Base-by-base conservation (phyloP, 495 filamentous ascomycete genomes). In the Neurospora sublineolata region DNA sequence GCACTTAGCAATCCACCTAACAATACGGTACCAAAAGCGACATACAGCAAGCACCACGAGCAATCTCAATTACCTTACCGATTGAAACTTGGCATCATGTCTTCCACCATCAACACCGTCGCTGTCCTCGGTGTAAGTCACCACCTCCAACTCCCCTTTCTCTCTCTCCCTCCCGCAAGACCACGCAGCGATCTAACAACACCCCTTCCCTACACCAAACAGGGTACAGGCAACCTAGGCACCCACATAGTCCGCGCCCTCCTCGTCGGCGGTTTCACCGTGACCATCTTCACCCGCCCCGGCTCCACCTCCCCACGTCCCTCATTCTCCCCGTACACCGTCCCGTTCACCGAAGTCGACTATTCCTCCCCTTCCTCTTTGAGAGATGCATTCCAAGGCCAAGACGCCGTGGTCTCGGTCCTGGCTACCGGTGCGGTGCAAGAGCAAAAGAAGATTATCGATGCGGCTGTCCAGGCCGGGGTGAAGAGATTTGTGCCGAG, bases 401-500 rank as follows among this genome's bases (percentile, higher is more conserved):
- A 88, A 68, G 89, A 91, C 73, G 86, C 87, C 1, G 82, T 89
- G 2, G 82, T 91, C 39, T 88, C 85, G 30, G 73, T 84, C 4
- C 74, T 91, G 5, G 80, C 78, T 18, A 73, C 77, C 5, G 64
- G 73, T 0, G 80, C 76, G 0, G 41, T 87, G 23, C 72, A 73
- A 1, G 75, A 73, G 0, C 87, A 91, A 71, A 77, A 77, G 9
- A 70, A 75, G 0, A 80, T 90, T 33, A 83, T 92, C 14, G 88
- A 92, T 69, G 90, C 89, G 3, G 84, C 88, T 0, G 76, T 87
- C 20, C 82, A 83, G 0, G 89, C 87, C 1, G 84, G 85, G 16
- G 88, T 92, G 3, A 82, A 84, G 76, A 85, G 89, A 37, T 89
- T 90, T 73, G 81, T 92, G 58, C 90, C 89, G 0, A 87, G 85